phyloP scores from a whole-genome alignment of 768 basidiomycete genomes.

The Trametes gibbosa region DNA sequence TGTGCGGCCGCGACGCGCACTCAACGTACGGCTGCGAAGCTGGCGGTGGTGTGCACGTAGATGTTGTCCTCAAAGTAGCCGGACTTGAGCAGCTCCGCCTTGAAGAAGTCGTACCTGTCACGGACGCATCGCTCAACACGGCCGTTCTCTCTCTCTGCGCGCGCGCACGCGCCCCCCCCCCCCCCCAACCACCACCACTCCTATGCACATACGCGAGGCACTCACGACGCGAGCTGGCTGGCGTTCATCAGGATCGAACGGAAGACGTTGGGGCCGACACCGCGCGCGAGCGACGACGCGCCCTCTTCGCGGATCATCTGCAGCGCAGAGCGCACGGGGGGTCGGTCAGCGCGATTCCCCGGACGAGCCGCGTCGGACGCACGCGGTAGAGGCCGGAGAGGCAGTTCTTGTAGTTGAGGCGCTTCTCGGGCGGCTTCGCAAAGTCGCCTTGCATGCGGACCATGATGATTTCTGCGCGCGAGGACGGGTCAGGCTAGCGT shows the following conservation, averaged over 20 bases:
- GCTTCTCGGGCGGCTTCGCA: constrained; percentile 83
- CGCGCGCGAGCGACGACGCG: constrained; percentile 67
- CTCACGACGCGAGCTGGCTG: constrained; percentile 86
- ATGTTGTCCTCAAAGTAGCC: constrained; percentile 80
- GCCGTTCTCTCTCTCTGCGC: too few relatives aligned
- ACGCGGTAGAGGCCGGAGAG: constrained; percentile 86
- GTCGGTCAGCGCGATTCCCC: too few relatives aligned
- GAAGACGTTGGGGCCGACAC: constrained; percentile 82
- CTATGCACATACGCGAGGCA: too few relatives aligned
- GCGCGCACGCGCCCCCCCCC: too few relatives aligned
- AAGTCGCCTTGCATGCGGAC: constrained; percentile 88
- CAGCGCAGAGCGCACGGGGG: neutral
- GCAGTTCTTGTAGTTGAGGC: constrained; percentile 88
- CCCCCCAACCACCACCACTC: too few relatives aligned
- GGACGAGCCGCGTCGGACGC: neutral
- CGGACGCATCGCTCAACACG: too few relatives aligned
- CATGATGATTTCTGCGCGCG: constrained; percentile 29
- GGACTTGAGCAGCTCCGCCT: constrained; percentile 73
- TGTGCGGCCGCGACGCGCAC: neutral
- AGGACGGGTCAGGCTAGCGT: neutral
- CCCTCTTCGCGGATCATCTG: constrained; percentile 92
- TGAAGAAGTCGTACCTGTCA: constrained; percentile 88
- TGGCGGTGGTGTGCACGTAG: constrained; percentile 77
- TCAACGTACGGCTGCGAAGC: constrained; percentile 72
- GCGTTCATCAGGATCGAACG: constrained; percentile 89